phyloP scores from a whole-genome alignment of 2,329 filamentous ascomycete genomes.

The Malbranchea zuffiana region DNA sequence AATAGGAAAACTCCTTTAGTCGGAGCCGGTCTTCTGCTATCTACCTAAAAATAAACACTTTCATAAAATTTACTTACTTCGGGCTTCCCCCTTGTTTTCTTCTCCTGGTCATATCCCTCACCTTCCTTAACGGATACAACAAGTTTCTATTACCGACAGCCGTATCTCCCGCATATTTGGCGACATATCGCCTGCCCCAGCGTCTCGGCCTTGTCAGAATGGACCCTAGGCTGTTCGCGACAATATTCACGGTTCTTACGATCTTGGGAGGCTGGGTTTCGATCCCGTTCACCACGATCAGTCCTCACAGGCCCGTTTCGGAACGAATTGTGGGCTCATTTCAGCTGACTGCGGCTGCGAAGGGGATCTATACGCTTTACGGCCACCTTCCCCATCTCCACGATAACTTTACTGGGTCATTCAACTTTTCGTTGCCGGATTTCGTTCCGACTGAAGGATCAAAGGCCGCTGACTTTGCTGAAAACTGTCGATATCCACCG shows the following conservation, averaged over 20 bases:
- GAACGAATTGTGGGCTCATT: constrained; percentile 17
- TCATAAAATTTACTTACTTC: too few relatives aligned
- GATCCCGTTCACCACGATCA: constrained; percentile 17
- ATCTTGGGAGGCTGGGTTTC: constrained; percentile 17
- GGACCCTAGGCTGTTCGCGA: constrained; percentile 6
- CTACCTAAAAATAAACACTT: too few relatives aligned
- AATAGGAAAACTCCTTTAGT: too few relatives aligned
- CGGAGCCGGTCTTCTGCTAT: too few relatives aligned
- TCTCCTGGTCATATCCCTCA: too few relatives aligned
- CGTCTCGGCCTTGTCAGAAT: constrained; percentile 2
- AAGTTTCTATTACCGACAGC: too few relatives aligned
- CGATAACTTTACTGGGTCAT: constrained; percentile 2
- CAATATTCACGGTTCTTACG: constrained; percentile 11
- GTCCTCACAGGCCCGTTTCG: constrained; percentile 13
- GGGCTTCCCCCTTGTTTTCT: too few relatives aligned
- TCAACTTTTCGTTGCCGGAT: constrained; percentile 5
- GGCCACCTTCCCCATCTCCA: constrained; percentile 5
- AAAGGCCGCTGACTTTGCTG: too few relatives aligned
- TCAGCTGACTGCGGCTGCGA: constrained; percentile 16
- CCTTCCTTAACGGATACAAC: too few relatives aligned
- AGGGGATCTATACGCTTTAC: constrained; percentile 9
- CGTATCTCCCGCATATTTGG: too few relatives aligned
- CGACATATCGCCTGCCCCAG: too few relatives aligned
- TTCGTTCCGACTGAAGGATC: neutral
- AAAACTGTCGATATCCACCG: too few relatives aligned